These are phyloP conservation scores for Flaveria robusta DNA, from an alignment of 129 eudicot genomes.

Conservation along the genomic window DNA sequence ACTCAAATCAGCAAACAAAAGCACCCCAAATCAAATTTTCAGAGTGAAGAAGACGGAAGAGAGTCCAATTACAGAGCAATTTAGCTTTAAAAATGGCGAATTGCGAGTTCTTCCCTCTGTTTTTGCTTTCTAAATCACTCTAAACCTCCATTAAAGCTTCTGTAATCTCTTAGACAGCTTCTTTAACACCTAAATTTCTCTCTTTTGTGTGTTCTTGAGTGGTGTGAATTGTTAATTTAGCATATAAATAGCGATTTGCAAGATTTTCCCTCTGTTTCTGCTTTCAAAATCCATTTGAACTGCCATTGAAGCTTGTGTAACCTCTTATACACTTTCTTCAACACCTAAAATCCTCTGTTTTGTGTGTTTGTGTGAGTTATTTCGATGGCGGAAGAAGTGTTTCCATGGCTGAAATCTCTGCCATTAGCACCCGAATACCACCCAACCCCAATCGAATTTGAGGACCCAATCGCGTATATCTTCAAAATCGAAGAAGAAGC, in stretches of 20 bases:
- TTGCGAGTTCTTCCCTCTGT: not conserved
- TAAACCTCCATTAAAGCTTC: too few species aligned
- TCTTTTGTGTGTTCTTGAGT: too few species aligned
- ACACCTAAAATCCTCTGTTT: too few species aligned
- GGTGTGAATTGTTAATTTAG: too few species aligned
- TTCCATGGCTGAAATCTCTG: conserved; percentile 77
- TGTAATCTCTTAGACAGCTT: too few species aligned
- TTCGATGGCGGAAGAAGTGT: conserved; percentile 49
- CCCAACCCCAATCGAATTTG: conserved; percentile 79
- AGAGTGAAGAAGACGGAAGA: too few species aligned
- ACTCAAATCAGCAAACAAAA: not conserved
- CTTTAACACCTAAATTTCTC: not conserved
- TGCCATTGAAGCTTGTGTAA: not conserved
- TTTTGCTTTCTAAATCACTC: too few species aligned
- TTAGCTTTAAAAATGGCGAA: too few species aligned
- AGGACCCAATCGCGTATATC: conserved; percentile 89
- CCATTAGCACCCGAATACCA: conserved; percentile 91
- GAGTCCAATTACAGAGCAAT: too few species aligned
- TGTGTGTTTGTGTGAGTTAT: not conserved
- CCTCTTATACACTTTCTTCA: not conserved
- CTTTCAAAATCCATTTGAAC: not conserved
- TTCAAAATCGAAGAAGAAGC: conserved; percentile 88
- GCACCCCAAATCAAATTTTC: not conserved
- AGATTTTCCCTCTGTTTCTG: not conserved
- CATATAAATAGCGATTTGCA: too few species aligned